A percentile compares a stretch with the other conserved stretches of the same genome.
phyloP scores from a whole-genome alignment of 768 basidiomycete genomes.

The Phanerochaete sordida region DNA sequence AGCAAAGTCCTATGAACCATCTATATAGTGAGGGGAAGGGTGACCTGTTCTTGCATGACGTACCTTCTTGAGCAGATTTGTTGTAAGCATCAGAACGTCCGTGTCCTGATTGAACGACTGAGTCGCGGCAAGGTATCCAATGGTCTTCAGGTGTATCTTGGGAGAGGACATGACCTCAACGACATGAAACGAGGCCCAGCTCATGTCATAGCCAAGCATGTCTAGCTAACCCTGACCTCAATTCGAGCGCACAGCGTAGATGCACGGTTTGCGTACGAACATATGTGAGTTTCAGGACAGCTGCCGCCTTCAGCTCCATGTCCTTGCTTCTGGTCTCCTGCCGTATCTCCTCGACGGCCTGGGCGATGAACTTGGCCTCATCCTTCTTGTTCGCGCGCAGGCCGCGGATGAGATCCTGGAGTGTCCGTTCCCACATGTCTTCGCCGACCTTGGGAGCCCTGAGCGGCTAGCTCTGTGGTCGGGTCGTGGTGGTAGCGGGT shows the following conservation, averaged over 20 bases:
- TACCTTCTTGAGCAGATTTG: slow-evolving; percentile 93
- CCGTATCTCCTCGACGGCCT: slow-evolving; percentile 92
- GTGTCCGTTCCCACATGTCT: slow-evolving; percentile 91
- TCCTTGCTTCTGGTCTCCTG: slow-evolving; percentile 90
- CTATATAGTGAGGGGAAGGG: slow-evolving; percentile 10
- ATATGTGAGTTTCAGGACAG: slow-evolving; percentile 94
- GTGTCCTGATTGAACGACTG: slow-evolving; percentile 93
- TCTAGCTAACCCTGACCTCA: slow-evolving; percentile 64
- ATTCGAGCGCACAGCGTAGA: slow-evolving; percentile 9
- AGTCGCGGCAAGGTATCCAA: slow-evolving; percentile 91
- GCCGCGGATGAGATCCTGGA: slow-evolving; percentile 94
- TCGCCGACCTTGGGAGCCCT: not conserved
- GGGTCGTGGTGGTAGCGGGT: not conserved
- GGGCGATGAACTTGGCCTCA: slow-evolving; percentile 87
- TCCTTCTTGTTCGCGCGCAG: slow-evolving; percentile 94
- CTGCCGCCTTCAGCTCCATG: slow-evolving; percentile 95
- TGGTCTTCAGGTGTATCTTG: slow-evolving; percentile 86
- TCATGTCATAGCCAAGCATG: slow-evolving; percentile 95
- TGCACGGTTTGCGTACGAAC: slow-evolving; percentile 47
- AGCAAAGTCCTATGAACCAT: slow-evolving; percentile 64
- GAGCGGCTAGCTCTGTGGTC: not conserved
- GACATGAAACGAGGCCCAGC: slow-evolving; percentile 95
- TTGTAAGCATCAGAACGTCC: slow-evolving; percentile 96
- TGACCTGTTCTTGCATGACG: slow-evolving; percentile 16
- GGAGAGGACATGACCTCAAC: slow-evolving; percentile 98